Evolutionary conservation across 306 rosid species (phyloP), one percentile per base, ranked within the genome.

Genomic region (Citrullus colocynthis): DNA sequence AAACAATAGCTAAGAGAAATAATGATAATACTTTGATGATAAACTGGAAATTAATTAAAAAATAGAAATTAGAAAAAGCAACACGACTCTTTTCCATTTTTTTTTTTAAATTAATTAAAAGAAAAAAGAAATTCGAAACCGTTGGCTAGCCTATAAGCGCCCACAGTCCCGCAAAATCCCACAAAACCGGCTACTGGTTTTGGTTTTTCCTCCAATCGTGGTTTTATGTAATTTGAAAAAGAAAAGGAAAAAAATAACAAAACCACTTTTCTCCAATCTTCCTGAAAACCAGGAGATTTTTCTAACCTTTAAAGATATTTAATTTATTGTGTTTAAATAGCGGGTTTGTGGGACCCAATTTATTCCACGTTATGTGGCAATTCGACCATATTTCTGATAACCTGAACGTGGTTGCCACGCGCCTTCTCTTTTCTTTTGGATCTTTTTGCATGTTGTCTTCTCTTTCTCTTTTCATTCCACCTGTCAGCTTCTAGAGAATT

Each of bases 251-350:
- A 5, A 51, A 15, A 1, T 15, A 52, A 52, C 55, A 45, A 71
- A 76, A 77, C 82, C 74, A 59, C 60, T 81, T 60, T 77, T 84
- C 58, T n/a, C 18, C 54, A 11, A 76, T 30, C 80, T 49, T 88
- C 91, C 91, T 89, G 89, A 89, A 94, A 91, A 94, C 95, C 91
- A 82, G 98, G 98, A 94, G 91, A 85, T 64, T 81, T 79, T 60
- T 59, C 11, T 55, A 44, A 10, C 74, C 81, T 18, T 77, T 74
- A 48, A 52, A 42, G 76, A 14, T 13, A 39, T 51, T 52, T 9
- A 13, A 14, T 13, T 21, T 44, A 55, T 36, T 45, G 4, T 13
- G 32, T 20, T 32, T 67, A 57, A 70, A 18, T 7, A 69, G 16
- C 6, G 34, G 30, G 34, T 80, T 78, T 2, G 79, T 73, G 80